phyloP scores from a whole-genome alignment of 106 monocot species.

The Acanthochlamys bracteata region DNA sequence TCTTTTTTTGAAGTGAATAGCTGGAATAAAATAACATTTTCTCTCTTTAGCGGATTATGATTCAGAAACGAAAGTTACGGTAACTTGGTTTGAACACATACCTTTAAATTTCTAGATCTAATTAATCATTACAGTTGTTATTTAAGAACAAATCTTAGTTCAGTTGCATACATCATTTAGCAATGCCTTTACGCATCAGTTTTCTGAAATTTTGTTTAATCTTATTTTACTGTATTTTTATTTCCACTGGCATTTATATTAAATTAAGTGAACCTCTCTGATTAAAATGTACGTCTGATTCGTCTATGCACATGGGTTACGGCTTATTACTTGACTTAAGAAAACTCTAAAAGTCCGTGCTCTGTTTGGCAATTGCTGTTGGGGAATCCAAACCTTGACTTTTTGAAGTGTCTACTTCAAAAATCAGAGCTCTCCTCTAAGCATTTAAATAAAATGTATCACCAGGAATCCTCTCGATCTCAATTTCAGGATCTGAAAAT shows the following conservation, averaged over 20 bases:
- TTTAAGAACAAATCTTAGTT: slow-evolving; percentile 20
- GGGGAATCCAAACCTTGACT: slow-evolving; percentile 13
- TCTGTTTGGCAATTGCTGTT: background rate
- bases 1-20: slow-evolving; percentile 5
- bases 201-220: too few species aligned
- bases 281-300: background rate
- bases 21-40: background rate
- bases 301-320: slow-evolving; percentile 6
- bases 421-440: background rate
- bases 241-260: background rate
- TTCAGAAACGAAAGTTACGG: background rate
- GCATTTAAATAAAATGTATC: slow-evolving; percentile 1
- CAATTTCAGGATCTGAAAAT: slow-evolving; percentile 17
- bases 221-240: too few species aligned
- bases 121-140: background rate
- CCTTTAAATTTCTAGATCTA: background rate
- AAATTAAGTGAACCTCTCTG: background rate
- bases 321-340: slow-evolving; percentile 8
- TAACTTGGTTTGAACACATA: background rate
- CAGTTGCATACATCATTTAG: slow-evolving; percentile 13
- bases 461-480: background rate
- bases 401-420: background rate
- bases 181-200: slow-evolving; percentile 6
- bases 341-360: background rate
- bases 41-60: background rate